A percentile compares a stretch with the other conserved stretches of the same genome.
Conservation (phyloP, 768 basidiomycete species). For the Lactarius hatsudake region DNA sequence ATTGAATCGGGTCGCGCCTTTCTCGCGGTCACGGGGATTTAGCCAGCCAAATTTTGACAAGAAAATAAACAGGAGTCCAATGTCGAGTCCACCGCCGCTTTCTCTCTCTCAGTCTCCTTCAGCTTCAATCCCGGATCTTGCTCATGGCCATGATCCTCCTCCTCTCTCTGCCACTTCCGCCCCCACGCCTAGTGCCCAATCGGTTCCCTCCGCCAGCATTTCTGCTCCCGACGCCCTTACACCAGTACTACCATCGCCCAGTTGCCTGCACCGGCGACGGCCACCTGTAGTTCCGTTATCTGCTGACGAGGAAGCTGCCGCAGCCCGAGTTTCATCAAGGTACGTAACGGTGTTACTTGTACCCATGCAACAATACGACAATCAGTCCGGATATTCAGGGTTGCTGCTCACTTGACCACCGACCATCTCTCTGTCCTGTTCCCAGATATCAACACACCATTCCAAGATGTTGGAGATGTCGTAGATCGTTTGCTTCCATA, state of each 20-base stretch:
- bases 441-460: constrained; percentile 71
- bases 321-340: constrained; percentile 24
- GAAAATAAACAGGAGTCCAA: constrained; percentile 32
- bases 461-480: constrained; percentile 57
- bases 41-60: constrained; percentile 31
- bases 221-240: constrained; percentile 12
- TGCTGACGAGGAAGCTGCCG: constrained; percentile 22
- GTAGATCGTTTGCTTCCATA: constrained; percentile 75
- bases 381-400: constrained; percentile 36
- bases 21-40: constrained; percentile 33
- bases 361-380: neutral
- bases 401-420: constrained; percentile 51
- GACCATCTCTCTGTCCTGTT: constrained; percentile 62
- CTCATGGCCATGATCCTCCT: neutral
- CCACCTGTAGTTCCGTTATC: constrained; percentile 16
- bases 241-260: neutral
- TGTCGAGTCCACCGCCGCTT: constrained; percentile 21
- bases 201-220: constrained; percentile 17
- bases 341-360: constrained; percentile 7
- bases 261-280: constrained; percentile 12
- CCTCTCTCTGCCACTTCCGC: neutral
- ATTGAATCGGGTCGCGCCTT: neutral
- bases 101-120: constrained; percentile 21
- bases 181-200: neutral
- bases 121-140: constrained; percentile 9